Percentiles rank a stretch among this genome's conserved stretches.
Conservation (phyloP, 345 rosid genomes). For the Bruguiera gymnorhiza region DNA sequence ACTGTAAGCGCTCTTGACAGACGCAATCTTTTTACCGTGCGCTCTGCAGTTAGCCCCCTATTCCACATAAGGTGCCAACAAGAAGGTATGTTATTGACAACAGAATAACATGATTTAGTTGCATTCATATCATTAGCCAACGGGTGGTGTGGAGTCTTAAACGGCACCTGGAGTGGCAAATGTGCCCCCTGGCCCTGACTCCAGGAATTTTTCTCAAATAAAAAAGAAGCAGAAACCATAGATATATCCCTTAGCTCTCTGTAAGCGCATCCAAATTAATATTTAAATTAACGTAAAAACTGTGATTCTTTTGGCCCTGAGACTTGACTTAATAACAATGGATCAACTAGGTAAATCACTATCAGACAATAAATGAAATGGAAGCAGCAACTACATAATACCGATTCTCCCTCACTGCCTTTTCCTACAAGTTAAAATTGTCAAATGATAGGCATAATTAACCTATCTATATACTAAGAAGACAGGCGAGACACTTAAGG, state of each 20-base stretch:
- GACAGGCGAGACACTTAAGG: too few species aligned
- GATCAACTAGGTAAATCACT: neutral
- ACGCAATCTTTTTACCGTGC: slow-evolving; percentile 86
- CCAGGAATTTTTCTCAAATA: too few species aligned
- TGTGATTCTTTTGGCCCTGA: neutral
- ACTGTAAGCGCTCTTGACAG: slow-evolving; percentile 88
- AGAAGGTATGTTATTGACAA: neutral
- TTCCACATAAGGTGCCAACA: slow-evolving; percentile 15
- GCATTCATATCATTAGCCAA: neutral
- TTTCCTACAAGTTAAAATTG: neutral
- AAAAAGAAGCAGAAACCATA: too few species aligned
- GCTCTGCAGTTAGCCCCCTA: slow-evolving; percentile 87
- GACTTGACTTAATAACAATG: neutral
- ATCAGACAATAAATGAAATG: neutral
- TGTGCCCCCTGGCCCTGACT: too few species aligned
- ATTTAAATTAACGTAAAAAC: neutral
- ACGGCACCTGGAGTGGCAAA: too few species aligned
- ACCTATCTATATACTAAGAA: too few species aligned
- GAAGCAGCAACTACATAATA: neutral
- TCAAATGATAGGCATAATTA: neutral
- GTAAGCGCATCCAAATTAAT: too few species aligned
- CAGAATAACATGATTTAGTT: neutral
- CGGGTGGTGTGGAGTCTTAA: neutral
- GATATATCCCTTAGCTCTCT: too few species aligned
- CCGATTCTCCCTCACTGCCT: neutral